Percentiles rank a stretch among this genome's conserved stretches.
Conservation (phyloP, 306 rosid genomes). For the Mimosa bimucronata region DNA sequence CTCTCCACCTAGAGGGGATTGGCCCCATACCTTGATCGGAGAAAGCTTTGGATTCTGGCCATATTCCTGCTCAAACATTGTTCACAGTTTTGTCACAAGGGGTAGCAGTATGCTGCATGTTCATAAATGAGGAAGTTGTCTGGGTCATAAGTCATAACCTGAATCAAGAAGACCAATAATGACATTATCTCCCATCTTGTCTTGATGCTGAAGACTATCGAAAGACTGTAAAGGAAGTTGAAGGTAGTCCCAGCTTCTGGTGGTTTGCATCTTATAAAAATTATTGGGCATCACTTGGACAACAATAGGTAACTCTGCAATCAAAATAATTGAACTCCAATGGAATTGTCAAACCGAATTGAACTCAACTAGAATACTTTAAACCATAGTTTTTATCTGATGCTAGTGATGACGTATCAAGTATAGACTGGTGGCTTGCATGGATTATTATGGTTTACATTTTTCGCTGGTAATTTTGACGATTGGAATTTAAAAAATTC, state of each 20-base stretch:
- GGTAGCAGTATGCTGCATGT: not conserved
- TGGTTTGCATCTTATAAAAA: constrained; percentile 52
- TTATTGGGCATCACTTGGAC: constrained; percentile 53
- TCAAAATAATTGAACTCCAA: constrained; percentile 1
- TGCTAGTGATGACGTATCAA: not conserved
- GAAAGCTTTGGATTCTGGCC: constrained; percentile 63
- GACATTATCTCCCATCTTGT: constrained; percentile 47
- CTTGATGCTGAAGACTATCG: constrained; percentile 30
- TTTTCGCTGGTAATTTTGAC: not conserved
- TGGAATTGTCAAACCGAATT: constrained; percentile 13
- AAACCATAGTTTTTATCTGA: not conserved
- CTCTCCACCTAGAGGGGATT: constrained; percentile 56
- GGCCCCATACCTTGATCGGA: constrained; percentile 50
- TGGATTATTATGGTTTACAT: not conserved
- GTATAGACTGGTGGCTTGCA: not conserved
- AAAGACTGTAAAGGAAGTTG: constrained; percentile 43
- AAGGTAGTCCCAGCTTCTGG: constrained; percentile 65
- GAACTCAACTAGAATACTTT: not conserved
- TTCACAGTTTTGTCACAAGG: constrained; percentile 8
- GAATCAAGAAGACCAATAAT: constrained; percentile 57
- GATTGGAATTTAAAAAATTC: not conserved
- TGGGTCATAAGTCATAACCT: constrained; percentile 34
- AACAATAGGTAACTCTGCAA: constrained; percentile 51
- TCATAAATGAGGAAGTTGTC: not conserved
- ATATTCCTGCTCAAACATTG: constrained; percentile 47